Percentiles rank a stretch among this genome's conserved stretches.
phyloP scores from a whole-genome alignment of 352 stramenopile species.

The Phytophthora capsici region DNA sequence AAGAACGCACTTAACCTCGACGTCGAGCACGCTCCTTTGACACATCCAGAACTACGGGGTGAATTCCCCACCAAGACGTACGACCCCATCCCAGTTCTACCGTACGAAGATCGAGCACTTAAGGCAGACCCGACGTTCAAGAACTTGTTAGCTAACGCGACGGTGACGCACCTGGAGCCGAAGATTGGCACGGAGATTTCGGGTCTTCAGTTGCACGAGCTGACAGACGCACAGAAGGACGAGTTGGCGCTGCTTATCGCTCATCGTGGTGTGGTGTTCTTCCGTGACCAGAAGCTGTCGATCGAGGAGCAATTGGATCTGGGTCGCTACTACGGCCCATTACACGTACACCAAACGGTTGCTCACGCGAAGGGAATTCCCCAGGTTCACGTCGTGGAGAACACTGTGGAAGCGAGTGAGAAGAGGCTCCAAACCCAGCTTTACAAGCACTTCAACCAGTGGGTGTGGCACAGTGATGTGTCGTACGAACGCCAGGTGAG shows the following conservation, averaged over 20 bases:
- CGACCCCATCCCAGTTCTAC: constrained; percentile 25
- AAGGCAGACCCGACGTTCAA: constrained; percentile 34
- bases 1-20: constrained; percentile 37
- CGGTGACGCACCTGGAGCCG: constrained; percentile 27
- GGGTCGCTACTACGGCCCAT: constrained; percentile 27
- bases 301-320: constrained; percentile 24
- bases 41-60: constrained; percentile 14
- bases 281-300: constrained; percentile 27
- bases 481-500: constrained; percentile 42
- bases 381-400: constrained; percentile 22
- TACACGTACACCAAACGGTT: constrained; percentile 28
- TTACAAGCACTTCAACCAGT: constrained; percentile 28
- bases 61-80: constrained; percentile 28
- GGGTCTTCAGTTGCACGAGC: constrained; percentile 28
- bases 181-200: constrained; percentile 30
- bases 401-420: constrained; percentile 16
- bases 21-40: constrained; percentile 16
- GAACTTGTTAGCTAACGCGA: constrained; percentile 22
- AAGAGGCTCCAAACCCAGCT: constrained; percentile 23
- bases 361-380: constrained; percentile 21
- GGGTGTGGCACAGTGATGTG: constrained; percentile 47
- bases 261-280: constrained; percentile 26
- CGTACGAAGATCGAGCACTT: constrained; percentile 22
- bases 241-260: constrained; percentile 25
- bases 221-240: constrained; percentile 25